Evolutionary conservation across 2,329 filamentous ascomycete species (phyloP), one percentile per base, ranked within the genome.

Genomic region (Colletotrichum liriopes): DNA sequence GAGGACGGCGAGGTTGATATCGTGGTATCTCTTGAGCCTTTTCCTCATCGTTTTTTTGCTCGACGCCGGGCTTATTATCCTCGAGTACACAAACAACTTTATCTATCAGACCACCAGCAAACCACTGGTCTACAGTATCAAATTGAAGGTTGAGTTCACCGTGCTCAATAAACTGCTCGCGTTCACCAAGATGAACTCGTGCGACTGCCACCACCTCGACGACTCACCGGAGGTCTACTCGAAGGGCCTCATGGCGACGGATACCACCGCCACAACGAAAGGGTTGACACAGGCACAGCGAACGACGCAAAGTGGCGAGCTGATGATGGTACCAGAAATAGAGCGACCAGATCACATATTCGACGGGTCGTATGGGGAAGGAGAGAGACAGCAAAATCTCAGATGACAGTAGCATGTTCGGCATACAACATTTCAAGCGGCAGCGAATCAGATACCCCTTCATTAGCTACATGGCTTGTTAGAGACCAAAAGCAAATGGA

Each of bases 141-240:
- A 73, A 65, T 67, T 74, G 2, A 73, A 88, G 74, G 79, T 88
- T 14, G 87, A 88, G 77, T 85, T 87, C 61, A 82, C 83, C 5
- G 85, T 89, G 14, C 80, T 89, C 12, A 84, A 86, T 32, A 67
- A 54, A 43, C 41, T 72, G 45, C 14, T 72, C 20, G 52, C 69
- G 0, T 72, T 69, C 29, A 72, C 69, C 1, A 72, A 64, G 65
- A 72, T 72, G 65, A 72, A 60, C 51, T 45, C 52, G 14, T 69
- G 69, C 37, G 59, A 69, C n/a, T 69, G 69, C 11, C 65, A 71
- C 58, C 65, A 69, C 20, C 26, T 69, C 18, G 29, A 49, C 11
- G 59, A 72, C 7, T 45, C 26, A 4, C 52, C 43, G 35, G 58
- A n/a, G 1, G 37, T n/a, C 3, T 64, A 64, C 37, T 11, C 59